Percentiles rank a stretch among this genome's conserved stretches.
phyloP scores from a whole-genome alignment of 495 filamentous ascomycete genomes.

The Xylaria intraflava region DNA sequence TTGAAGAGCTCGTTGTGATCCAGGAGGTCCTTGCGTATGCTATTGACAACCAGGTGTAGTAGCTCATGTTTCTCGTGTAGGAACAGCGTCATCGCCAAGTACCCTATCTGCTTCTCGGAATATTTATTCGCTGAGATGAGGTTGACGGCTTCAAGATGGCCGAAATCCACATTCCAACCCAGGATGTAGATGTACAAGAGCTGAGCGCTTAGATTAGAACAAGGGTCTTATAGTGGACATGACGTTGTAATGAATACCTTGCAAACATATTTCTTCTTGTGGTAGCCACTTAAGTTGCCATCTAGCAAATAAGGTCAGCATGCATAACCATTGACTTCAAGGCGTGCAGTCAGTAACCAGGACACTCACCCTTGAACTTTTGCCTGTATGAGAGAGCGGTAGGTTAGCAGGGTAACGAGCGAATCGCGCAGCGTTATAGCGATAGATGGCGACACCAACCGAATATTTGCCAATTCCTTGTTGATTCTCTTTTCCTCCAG shows the following conservation, averaged over 20 bases:
- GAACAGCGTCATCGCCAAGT: slow-evolving; percentile 94
- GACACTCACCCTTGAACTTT: slow-evolving; percentile 68
- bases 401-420: slow-evolving; percentile 16
- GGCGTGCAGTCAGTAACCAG: background rate
- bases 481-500: slow-evolving; percentile 99
- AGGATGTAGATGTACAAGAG: slow-evolving; percentile 98
- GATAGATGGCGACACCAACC: slow-evolving; percentile 38
- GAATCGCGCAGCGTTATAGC: slow-evolving; percentile 3
- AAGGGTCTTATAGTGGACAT: background rate
- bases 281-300: slow-evolving; percentile 86
- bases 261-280: slow-evolving; percentile 99
- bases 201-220: slow-evolving; percentile 38
- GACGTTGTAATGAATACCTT: slow-evolving; percentile 50
- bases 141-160: slow-evolving; percentile 96
- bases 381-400: slow-evolving; percentile 39
- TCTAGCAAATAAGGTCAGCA: slow-evolving; percentile 41
- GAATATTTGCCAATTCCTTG: slow-evolving; percentile 97
- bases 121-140: slow-evolving; percentile 95
- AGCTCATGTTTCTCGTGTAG: slow-evolving; percentile 96
- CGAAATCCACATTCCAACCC: slow-evolving; percentile 98
- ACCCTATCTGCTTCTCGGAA: slow-evolving; percentile 99
- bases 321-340: slow-evolving; percentile 15
- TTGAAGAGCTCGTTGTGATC: slow-evolving; percentile 97
- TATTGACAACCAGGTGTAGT: slow-evolving; percentile 94
- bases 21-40: slow-evolving; percentile 90